Base-by-base conservation (phyloP, 1,284 basidiomycete species). In the Thelephora terrestris region DNA sequence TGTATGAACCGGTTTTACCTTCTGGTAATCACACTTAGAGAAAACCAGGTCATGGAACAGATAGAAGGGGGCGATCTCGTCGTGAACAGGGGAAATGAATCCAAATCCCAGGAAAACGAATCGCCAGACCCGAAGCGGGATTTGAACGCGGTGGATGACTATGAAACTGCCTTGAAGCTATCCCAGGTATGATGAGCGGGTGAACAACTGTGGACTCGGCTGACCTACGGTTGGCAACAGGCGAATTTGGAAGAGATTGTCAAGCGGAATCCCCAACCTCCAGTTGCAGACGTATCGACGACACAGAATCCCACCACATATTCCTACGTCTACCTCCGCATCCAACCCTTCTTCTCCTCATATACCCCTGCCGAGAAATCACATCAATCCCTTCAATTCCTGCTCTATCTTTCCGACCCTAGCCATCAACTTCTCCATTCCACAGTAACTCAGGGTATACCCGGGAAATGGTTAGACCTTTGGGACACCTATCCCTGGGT, bases 401-500 rank as follows among this genome's bases (percentile, higher is more conserved):
- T 95, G 47, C 64, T 97, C 34, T 79, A 89, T 52, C 73, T 97
- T 4, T 76, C 76, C 32, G 93, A 96, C 64, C 89, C 92, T 4
- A 70, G 70, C 6, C 90, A 97, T 63, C 74, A 81, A 38, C 70
- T 97, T 45, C 71, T 73, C 5, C 84, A 85, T 61, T 80, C 79
- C 6, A 89, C 87, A 0, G 64, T 89, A 46, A 88, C 87, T 5
- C 93, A 97, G 61, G 75, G 80, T 6, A 74, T 92, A 10, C 91
- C 93, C 0, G 74, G 68, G 6, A 70, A 75, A 48, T 97, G 93
- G 93, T 64, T 96, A 47, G 78, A 82, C 1, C 71, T 94, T 29
- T 92, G 89, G 79, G 92, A 95, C 61, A 79, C 86, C 52, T 88
- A 91, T 61, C 90, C 94, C 46, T 97, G 94, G 94, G 91, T 96